phyloP scores from a whole-genome alignment of 1,284 basidiomycete genomes.

The Cutaneotrichosporon cavernicola region DNA sequence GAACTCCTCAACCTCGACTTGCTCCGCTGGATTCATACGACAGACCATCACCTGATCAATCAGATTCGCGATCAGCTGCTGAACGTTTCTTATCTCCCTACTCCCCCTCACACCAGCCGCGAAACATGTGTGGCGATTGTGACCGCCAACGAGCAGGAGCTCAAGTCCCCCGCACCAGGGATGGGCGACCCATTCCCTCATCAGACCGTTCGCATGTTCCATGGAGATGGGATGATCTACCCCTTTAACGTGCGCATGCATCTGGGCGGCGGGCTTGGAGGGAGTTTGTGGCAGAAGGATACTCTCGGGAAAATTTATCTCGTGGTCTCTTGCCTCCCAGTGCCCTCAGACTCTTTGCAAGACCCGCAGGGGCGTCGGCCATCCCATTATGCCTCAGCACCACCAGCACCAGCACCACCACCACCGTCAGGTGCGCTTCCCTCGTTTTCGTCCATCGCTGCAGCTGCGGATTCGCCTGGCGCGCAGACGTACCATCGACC shows the following conservation, averaged over 20 bases:
- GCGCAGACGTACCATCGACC: slow-evolving; percentile 2
- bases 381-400: neutral
- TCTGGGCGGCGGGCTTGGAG: slow-evolving; percentile 47
- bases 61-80: slow-evolving; percentile 35
- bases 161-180: slow-evolving; percentile 44
- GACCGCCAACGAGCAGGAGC: slow-evolving; percentile 35
- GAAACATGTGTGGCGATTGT: slow-evolving; percentile 39
- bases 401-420: slow-evolving; percentile 5
- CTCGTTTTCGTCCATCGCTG: slow-evolving; percentile 25
- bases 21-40: slow-evolving; percentile 42
- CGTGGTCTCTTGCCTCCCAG: slow-evolving; percentile 43
- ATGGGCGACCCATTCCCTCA: slow-evolving; percentile 50
- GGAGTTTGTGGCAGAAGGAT: slow-evolving; percentile 38
- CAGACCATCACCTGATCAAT: slow-evolving; percentile 39
- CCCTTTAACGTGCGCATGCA: slow-evolving; percentile 47
- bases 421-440: slow-evolving; percentile 20
- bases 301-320: slow-evolving; percentile 40
- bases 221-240: slow-evolving; percentile 33
- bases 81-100: slow-evolving; percentile 29
- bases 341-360: slow-evolving; percentile 25
- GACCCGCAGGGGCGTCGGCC: slow-evolving; percentile 9
- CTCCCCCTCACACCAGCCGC: slow-evolving; percentile 26
- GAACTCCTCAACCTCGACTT: slow-evolving; percentile 44
- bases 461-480: slow-evolving; percentile 12
- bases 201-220: slow-evolving; percentile 41